Percentiles rank a stretch among this genome's conserved stretches.
Evolutionary conservation across 2,329 filamentous ascomycete genomes (phyloP).

Genomic region (Fusarium luffae): DNA sequence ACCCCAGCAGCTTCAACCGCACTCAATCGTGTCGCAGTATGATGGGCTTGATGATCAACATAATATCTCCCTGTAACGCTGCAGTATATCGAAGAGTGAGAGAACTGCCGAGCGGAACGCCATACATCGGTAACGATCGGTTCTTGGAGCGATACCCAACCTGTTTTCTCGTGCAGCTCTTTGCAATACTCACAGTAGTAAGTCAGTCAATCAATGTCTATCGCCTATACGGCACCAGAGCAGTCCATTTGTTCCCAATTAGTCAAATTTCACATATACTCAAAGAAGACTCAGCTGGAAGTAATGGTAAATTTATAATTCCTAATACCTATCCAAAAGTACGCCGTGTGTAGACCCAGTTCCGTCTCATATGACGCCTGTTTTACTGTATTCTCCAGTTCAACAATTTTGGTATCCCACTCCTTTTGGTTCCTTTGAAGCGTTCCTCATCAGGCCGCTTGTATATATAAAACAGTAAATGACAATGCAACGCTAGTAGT

Average conservation of each 20-base stretch:
- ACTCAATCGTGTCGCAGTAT: slow-evolving; percentile 5
- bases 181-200: neutral
- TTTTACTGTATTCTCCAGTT: slow-evolving; percentile 22
- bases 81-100: neutral
- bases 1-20: neutral
- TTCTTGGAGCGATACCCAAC: neutral
- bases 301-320: slow-evolving; percentile 28
- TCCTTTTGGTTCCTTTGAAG: slow-evolving; percentile 17
- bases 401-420: slow-evolving; percentile 23
- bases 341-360: slow-evolving; percentile 41
- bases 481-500: slow-evolving; percentile 44
- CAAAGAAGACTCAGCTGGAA: neutral
- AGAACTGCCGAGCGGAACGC: slow-evolving; percentile 16
- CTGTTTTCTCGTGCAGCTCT: neutral
- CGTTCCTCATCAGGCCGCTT: slow-evolving; percentile 17
- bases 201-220: neutral
- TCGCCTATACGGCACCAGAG: neutral
- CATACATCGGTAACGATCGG: slow-evolving; percentile 10
- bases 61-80: neutral
- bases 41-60: slow-evolving; percentile 11
- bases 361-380: slow-evolving; percentile 37
- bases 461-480: slow-evolving; percentile 14
- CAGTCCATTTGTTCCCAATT: neutral
- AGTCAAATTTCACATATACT: neutral
- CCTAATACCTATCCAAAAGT: slow-evolving; percentile 36